phyloP scores from a whole-genome alignment of 2,329 filamentous ascomycete genomes.

The Phyllachora maydis region DNA sequence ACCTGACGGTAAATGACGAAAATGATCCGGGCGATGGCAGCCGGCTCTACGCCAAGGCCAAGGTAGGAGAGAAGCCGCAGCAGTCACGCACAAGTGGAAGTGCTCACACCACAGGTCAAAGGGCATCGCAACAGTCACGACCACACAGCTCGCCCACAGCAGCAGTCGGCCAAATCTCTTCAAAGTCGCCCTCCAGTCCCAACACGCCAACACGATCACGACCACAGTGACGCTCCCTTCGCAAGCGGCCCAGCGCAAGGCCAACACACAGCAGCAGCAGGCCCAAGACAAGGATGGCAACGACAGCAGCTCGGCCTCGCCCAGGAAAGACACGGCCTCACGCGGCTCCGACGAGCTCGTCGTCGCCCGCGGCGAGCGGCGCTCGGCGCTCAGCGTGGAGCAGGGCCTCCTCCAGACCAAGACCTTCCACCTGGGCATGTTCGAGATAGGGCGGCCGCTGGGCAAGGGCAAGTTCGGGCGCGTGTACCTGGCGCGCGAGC shows the following conservation, averaged over 20 bases:
- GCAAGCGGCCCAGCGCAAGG: conserved; percentile 37
- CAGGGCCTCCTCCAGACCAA: conserved; percentile 21
- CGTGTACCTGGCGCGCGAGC: conserved; percentile 69
- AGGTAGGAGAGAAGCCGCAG: conserved; percentile 48
- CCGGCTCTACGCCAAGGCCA: conserved; percentile 47
- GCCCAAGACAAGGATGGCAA: no score
- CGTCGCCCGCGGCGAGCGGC: conserved; percentile 26
- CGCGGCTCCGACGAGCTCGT: conserved; percentile 25
- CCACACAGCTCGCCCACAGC: conserved; percentile 26
- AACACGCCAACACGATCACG: conserved; percentile 44
- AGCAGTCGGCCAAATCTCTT: conserved; percentile 59
- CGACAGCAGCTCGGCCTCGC: conserved; percentile 22
- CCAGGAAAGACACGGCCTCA: conserved; percentile 18
- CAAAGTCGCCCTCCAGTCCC: conserved; percentile 67
- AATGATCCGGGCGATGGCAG: conserved; percentile 41
- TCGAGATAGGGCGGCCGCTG: conserved; percentile 72
- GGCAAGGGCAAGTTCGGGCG: conserved; percentile 79
- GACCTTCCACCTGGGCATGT: conserved; percentile 79
- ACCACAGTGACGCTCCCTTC: conserved; percentile 48
- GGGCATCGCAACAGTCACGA: conserved; percentile 2
- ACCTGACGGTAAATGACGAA: conserved; percentile 75
- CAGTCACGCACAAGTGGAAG: conserved; percentile 1
- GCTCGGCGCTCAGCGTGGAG: conserved; percentile 13
- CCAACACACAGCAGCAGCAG: conserved; percentile 9
- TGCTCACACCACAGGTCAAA: conserved; percentile 1